Percentiles rank a stretch among this genome's conserved stretches.
phyloP scores from a whole-genome alignment of 371 early-diverging fungal species.

The Actinomucor elegans region DNA sequence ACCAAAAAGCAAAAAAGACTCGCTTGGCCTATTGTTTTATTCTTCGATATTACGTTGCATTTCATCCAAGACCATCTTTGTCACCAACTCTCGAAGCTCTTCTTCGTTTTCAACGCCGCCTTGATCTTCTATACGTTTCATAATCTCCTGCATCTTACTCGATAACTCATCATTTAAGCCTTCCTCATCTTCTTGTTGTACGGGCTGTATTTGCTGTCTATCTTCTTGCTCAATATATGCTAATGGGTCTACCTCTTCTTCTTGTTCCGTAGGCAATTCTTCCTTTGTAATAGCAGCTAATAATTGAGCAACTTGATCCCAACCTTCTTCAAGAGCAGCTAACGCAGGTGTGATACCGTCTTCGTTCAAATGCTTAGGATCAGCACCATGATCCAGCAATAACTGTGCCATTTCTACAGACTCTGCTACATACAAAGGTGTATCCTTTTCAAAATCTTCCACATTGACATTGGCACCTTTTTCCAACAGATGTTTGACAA shows the following conservation, averaged over 20 bases:
- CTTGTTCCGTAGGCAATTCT: conserved; percentile 14
- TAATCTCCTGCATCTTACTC: conserved; percentile 29
- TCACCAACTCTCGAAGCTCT: conserved; percentile 37
- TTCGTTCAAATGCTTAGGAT: conserved; percentile 59
- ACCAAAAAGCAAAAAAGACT: no score
- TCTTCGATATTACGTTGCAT: conserved; percentile 18
- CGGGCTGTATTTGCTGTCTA: not conserved
- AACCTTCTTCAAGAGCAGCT: conserved; percentile 43
- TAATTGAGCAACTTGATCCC: conserved; percentile 38
- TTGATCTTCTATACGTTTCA: conserved; percentile 36
- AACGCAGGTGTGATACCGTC: conserved; percentile 58
- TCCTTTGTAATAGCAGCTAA: conserved; percentile 37
- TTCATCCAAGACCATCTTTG: conserved; percentile 40
- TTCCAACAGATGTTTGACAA: conserved; percentile 54
- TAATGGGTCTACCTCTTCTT: conserved; percentile 13
- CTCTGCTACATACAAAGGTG: conserved; percentile 85
- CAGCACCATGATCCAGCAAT: conserved; percentile 74
- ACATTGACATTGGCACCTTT: conserved; percentile 66
- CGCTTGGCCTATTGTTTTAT: no score
- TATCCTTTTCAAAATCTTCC: conserved; percentile 80
- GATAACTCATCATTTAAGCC: conserved; percentile 12
- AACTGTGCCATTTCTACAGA: conserved; percentile 69
- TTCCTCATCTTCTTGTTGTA: conserved; percentile 14
- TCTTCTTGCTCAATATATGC: conserved; percentile 12
- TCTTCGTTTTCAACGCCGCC: conserved; percentile 44